Percentiles rank a stretch among this genome's conserved stretches.
These are phyloP conservation scores for Coemansia sp. DNA, from an alignment of 192 early-diverging fungal species.

Conservation along the genomic window DNA sequence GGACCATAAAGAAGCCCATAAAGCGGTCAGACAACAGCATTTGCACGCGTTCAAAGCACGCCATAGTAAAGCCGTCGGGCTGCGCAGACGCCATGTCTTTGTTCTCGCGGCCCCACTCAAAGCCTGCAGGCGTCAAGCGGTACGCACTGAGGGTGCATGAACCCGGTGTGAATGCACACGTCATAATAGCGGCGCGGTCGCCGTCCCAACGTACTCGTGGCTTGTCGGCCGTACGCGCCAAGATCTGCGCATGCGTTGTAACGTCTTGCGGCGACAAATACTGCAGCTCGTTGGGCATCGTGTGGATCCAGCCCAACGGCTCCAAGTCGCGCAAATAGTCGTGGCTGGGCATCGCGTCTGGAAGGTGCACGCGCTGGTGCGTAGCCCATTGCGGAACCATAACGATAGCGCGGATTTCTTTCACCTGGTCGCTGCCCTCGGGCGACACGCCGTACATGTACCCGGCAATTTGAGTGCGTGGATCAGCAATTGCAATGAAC, in stretches of 20 bases:
- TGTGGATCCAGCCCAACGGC: constrained; percentile 97
- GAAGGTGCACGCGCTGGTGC: constrained; percentile 90
- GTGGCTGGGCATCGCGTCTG: constrained; percentile 84
- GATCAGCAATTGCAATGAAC: constrained; percentile 93
- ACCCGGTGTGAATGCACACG: constrained; percentile 97
- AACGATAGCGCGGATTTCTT: constrained; percentile 91
- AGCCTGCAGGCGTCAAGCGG: constrained; percentile 93
- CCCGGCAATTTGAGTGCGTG: constrained; percentile 93
- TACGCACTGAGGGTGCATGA: constrained; percentile 95
- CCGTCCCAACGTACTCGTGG: constrained; percentile 85
- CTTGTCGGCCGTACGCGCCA: constrained; percentile 73
- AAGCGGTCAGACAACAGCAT: constrained; percentile 94
- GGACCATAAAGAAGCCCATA: constrained; percentile 99
- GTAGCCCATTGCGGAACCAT: constrained; percentile 99
- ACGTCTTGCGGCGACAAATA: constrained; percentile 88
- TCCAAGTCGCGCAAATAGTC: constrained; percentile 90
- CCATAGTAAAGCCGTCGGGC: constrained; percentile 81
- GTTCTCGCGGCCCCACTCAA: constrained; percentile 96
- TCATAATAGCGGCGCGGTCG: constrained; percentile 87
- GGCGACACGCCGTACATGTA: constrained; percentile 94
- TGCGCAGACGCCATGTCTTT: constrained; percentile 78
- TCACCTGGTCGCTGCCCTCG: constrained; percentile 85
- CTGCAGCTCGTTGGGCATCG: constrained; percentile 89
- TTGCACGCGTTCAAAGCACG: constrained; percentile 95
- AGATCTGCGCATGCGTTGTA: constrained; percentile 83